Evolutionary conservation across 768 basidiomycete genomes (phyloP).

Genomic region (Kwoniella newhampshirensis): DNA sequence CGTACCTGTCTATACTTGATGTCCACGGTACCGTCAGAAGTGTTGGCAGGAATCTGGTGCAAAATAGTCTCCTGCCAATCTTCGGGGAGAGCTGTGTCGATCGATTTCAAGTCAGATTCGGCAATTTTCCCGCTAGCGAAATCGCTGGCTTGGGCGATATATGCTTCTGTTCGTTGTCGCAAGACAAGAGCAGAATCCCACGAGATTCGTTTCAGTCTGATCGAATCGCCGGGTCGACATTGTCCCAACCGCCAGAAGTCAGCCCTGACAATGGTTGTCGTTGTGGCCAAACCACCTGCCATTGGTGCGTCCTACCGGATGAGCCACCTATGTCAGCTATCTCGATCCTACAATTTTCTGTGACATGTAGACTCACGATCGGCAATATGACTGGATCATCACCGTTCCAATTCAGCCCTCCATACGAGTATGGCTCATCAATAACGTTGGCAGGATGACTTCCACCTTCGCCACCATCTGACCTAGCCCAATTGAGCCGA

Average conservation of each 20-base stretch:
- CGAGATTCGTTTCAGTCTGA: constrained; percentile 61
- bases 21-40: constrained; percentile 36
- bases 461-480: constrained; percentile 66
- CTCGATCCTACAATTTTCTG: neutral
- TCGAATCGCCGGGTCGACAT: constrained; percentile 60
- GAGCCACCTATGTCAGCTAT: neutral
- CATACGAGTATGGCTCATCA: constrained; percentile 35
- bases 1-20: constrained; percentile 63
- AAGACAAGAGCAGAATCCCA: constrained; percentile 56
- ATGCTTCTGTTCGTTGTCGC: constrained; percentile 40
- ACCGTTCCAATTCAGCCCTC: constrained; percentile 57
- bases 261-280: constrained; percentile 32
- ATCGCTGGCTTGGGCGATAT: constrained; percentile 44
- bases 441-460: constrained; percentile 69
- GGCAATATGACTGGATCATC: constrained; percentile 60
- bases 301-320: constrained; percentile 30
- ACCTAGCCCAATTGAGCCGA: constrained; percentile 62
- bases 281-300: constrained; percentile 32
- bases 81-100: constrained; percentile 24
- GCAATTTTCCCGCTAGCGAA: constrained; percentile 2
- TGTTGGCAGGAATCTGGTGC: constrained; percentile 39
- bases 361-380: constrained; percentile 1
- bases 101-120: constrained; percentile 2
- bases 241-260: constrained; percentile 70
- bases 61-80: constrained; percentile 55